phyloP scores from a whole-genome alignment of 805 yeast genomes.

The Jamesozyma spencerorum region DNA sequence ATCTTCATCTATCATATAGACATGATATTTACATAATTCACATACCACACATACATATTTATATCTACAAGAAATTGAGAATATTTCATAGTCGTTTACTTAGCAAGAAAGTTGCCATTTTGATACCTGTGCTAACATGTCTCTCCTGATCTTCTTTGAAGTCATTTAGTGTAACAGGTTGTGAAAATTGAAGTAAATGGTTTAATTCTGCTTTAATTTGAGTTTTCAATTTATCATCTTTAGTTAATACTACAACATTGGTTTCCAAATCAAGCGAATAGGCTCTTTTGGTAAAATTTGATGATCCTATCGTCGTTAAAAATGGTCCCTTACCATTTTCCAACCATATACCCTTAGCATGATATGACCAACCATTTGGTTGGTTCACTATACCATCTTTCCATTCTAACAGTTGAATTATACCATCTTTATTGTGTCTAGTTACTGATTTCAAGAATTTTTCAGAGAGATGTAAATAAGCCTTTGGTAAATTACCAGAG shows the following conservation, averaged over 20 bases:
- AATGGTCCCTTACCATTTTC: constrained; percentile 43
- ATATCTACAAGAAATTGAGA: neutral
- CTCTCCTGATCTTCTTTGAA: constrained; percentile 41
- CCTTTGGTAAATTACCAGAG: constrained; percentile 74
- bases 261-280: constrained; percentile 82
- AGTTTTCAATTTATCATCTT: constrained; percentile 47
- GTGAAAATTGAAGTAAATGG: constrained; percentile 46
- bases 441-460: constrained; percentile 50
- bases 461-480: constrained; percentile 70
- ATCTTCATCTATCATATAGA: constrained; percentile 3
- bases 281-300: constrained; percentile 87
- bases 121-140: constrained; percentile 51
- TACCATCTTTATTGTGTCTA: constrained; percentile 32
- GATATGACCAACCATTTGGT: constrained; percentile 90
- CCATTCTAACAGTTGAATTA: constrained; percentile 73
- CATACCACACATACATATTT: neutral
- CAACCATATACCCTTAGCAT: constrained; percentile 93
- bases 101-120: constrained; percentile 53
- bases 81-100: constrained; percentile 43
- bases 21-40: constrained; percentile 1
- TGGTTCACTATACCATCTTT: constrained; percentile 73
- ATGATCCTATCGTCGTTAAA: constrained; percentile 79
- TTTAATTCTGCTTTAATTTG: constrained; percentile 56
- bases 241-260: constrained; percentile 72
- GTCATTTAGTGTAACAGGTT: constrained; percentile 46